Percentiles rank a stretch among this genome's conserved stretches.
These are phyloP conservation scores for Gymnopilus junonius DNA, from an alignment of 768 basidiomycete genomes.

Conservation along the genomic window DNA sequence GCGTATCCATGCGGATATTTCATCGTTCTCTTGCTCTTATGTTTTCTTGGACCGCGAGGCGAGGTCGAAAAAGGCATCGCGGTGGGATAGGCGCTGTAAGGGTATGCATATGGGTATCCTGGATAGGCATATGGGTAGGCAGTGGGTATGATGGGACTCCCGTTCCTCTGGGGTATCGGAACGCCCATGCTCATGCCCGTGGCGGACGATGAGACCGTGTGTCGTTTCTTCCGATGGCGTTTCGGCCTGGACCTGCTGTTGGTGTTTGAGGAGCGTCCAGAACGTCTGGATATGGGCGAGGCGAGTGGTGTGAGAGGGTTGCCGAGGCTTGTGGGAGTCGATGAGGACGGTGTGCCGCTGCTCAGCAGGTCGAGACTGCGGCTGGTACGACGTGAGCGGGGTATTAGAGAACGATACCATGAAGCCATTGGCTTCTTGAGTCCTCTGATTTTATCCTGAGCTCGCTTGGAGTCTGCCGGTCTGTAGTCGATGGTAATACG, in stretches of 20 bases:
- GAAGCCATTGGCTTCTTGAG: conserved; percentile 27
- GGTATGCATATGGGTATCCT: conserved; percentile 24
- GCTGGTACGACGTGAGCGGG: conserved; percentile 25
- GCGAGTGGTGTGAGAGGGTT: conserved; percentile 20
- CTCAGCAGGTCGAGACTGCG: conserved; percentile 23
- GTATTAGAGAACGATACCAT: conserved; percentile 28
- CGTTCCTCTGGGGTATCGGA: conserved; percentile 14
- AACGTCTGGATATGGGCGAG: conserved; percentile 21
- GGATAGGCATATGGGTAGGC: conserved; percentile 27
- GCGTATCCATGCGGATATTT: conserved; percentile 23
- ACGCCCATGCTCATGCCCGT: too few species aligned
- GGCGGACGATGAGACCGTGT: conserved; percentile 18
- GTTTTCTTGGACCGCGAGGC: conserved; percentile 22
- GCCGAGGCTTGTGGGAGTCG: conserved; percentile 11
- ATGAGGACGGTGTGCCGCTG: conserved; percentile 13
- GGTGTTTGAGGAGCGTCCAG: conserved; percentile 17
- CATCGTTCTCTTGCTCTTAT: conserved; percentile 14
- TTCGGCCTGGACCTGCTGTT: conserved; percentile 19
- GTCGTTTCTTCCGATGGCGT: conserved; percentile 20
- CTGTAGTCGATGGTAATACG: conserved; percentile 50
- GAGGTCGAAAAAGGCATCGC: conserved; percentile 15
- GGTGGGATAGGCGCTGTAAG: conserved; percentile 11
- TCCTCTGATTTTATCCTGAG: conserved; percentile 26
- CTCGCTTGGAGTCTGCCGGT: conserved; percentile 36
- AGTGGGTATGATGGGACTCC: conserved; percentile 24